These are phyloP conservation scores for Verticillium nubilum DNA, from an alignment of 2,329 filamentous ascomycete genomes.

Conservation along the genomic window DNA sequence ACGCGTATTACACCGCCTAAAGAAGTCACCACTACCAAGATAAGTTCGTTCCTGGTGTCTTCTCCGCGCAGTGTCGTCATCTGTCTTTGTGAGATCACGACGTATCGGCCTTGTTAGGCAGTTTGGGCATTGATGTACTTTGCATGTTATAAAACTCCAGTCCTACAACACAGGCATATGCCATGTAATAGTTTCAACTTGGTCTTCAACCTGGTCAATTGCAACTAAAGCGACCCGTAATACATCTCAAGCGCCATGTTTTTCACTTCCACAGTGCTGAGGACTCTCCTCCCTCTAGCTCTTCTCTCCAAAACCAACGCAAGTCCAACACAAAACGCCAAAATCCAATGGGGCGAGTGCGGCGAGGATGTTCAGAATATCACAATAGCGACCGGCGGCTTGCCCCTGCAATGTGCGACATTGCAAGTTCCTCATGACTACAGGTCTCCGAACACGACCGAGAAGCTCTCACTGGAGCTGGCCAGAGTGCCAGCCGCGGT, in stretches of 20 bases:
- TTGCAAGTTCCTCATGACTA: conserved; percentile 14
- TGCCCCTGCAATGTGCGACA: conserved; percentile 11
- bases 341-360: background rate
- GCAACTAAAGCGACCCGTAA: too few species aligned
- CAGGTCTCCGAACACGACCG: conserved; percentile 3
- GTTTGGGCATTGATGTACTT: background rate
- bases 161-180: too few species aligned
- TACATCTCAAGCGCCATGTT: background rate
- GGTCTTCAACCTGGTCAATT: too few species aligned
- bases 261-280: background rate
- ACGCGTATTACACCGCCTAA: background rate
- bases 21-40: background rate
- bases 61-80: background rate
- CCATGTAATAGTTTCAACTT: too few species aligned
- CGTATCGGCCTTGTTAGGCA: background rate
- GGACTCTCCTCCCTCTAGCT: background rate
- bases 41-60: background rate
- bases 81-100: background rate
- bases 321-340: background rate
- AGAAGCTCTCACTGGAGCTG: conserved; percentile 9
- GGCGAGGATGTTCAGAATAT: background rate
- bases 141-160: too few species aligned
- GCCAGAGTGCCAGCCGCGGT: conserved; percentile 7
- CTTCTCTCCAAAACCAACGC: background rate
- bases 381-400: background rate